Base-by-base conservation (phyloP, 2,329 filamentous ascomycete species). In the Neofusicoccum cordaticola region DNA sequence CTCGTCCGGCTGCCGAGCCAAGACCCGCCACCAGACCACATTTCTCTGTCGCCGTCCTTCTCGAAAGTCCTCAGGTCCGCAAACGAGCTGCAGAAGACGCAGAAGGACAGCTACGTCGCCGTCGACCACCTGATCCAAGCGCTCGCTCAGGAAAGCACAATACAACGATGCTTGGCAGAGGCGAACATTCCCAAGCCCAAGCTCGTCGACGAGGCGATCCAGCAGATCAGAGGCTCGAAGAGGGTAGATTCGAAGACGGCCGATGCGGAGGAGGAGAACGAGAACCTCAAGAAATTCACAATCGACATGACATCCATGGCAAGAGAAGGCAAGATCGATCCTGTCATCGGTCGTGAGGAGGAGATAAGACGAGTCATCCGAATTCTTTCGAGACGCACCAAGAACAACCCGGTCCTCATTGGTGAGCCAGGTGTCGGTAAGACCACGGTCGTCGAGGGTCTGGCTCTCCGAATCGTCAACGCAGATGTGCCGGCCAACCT, bases 391-490 rank as follows among this genome's bases (percentile, higher is more conserved):
- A 86, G 95, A 76, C 87, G 94, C 74, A 98, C 94, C 67, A 98
- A 98, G 86, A 98, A 99, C 84, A 99, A 99, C 79, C 95, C 95
- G 1, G 94, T 98, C 56, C 86, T 99, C 69, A 98, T 99, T 69
- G 95, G 95, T 81, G 93, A 98, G 75, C 94, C 95, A 41, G 95
- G 95, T 88, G 95, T 98, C 27, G 95, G 95, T 75, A 99, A 99
- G 83, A 99, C 95, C 4, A 97, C 95, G 4, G 93, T 99, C 64
- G 93, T 98, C 57, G 95, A 99, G 81, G 95, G 95, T 72, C 85
- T 99, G 66, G 95, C 95, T 35, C 92, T 93, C 76, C 90, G 95
- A 60, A 98, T 99, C 67, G 93, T 97, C 81, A 97, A 98, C 74
- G 89, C 91, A 66, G 95, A 99, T 83, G 93, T 99, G 3, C 95